Conservation (phyloP, 148 eudicot genomes). For the Silene conica region DNA sequence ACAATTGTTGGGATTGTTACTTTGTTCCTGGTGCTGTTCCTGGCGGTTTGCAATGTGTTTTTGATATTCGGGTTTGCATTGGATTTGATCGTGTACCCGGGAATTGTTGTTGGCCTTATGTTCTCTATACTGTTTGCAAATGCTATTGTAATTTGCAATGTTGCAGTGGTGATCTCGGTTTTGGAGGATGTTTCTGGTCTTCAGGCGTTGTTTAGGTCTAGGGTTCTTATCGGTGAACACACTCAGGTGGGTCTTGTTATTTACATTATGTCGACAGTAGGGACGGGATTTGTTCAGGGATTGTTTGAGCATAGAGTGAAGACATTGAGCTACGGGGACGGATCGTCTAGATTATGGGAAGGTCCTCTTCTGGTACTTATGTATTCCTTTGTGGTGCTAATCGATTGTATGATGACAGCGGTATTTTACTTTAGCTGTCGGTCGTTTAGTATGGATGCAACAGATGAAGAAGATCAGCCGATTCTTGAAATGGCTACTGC, state of each 20-base stretch:
- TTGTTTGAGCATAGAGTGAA: conserved; percentile 93
- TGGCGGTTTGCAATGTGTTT: conserved; percentile 51
- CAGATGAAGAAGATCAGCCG: conserved; percentile 50
- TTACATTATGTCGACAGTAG: conserved; percentile 78
- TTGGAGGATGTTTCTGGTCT: conserved; percentile 45
- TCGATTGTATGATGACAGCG: conserved; percentile 85
- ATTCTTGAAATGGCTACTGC: conserved; percentile 56
- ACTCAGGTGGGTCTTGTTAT: conserved; percentile 81
- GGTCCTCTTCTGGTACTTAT: conserved; percentile 84
- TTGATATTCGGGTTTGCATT: conserved; percentile 44
- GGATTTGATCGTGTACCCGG: conserved; percentile 47
- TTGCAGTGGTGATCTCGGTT: conserved; percentile 41
- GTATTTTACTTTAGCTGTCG: conserved; percentile 92
- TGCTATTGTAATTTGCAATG: conserved; percentile 36
- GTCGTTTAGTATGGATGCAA: conserved; percentile 60
- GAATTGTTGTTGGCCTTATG: conserved; percentile 28
- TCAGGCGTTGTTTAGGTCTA: conserved; percentile 40
- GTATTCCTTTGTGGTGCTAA: conserved; percentile 79
- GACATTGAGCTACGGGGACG: conserved; percentile 80
- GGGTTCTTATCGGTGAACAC: conserved; percentile 38
- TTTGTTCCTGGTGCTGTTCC: conserved; percentile 58
- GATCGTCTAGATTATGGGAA: conserved; percentile 83
- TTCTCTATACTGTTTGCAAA: conserved; percentile 41
- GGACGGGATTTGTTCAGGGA: conserved; percentile 76
- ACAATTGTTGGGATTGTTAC: conserved; percentile 56